These are phyloP conservation scores for Ceriops tagal DNA, from an alignment of 345 rosid genomes.

Conservation along the genomic window DNA sequence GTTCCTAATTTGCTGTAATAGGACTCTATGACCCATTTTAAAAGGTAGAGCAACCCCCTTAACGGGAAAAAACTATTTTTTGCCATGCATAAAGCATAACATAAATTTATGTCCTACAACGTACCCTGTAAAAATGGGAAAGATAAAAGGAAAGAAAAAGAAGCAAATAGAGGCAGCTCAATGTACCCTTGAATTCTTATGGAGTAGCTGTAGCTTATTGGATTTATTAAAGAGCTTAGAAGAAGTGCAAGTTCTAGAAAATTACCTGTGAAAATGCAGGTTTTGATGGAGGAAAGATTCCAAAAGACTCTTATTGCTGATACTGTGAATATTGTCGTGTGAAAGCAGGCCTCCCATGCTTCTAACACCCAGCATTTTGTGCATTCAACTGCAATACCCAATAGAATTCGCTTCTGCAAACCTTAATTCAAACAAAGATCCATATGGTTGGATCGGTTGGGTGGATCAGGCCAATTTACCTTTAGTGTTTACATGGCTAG, in stretches of 20 bases:
- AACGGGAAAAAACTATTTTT: too few species aligned
- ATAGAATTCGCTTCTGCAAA: constrained; percentile 7
- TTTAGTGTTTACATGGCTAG: constrained; percentile 50
- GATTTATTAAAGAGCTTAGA: not conserved
- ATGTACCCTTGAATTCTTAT: not conserved
- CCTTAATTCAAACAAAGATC: not conserved
- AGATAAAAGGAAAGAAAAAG: too few species aligned
- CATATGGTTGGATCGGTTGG: not conserved
- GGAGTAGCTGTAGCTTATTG: not conserved
- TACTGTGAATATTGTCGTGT: constrained; percentile 73
- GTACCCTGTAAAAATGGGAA: too few species aligned
- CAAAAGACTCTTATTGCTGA: constrained; percentile 75
- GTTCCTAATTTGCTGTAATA: not conserved
- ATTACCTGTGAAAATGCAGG: constrained; percentile 67
- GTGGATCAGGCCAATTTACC: constrained; percentile 31
- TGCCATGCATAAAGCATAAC: too few species aligned
- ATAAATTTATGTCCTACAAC: too few species aligned
- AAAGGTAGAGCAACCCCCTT: not conserved
- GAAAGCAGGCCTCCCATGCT: constrained; percentile 76
- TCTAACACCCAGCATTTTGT: constrained; percentile 42
- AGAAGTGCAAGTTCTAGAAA: not conserved
- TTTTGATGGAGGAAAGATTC: constrained; percentile 72
- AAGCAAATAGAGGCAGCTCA: too few species aligned
- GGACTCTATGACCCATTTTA: not conserved
- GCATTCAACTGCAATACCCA: constrained; percentile 40